Evolutionary conservation across 495 filamentous ascomycete genomes (phyloP), one percentile per base, ranked within the genome.

Genomic region (Penicillium angulare): DNA sequence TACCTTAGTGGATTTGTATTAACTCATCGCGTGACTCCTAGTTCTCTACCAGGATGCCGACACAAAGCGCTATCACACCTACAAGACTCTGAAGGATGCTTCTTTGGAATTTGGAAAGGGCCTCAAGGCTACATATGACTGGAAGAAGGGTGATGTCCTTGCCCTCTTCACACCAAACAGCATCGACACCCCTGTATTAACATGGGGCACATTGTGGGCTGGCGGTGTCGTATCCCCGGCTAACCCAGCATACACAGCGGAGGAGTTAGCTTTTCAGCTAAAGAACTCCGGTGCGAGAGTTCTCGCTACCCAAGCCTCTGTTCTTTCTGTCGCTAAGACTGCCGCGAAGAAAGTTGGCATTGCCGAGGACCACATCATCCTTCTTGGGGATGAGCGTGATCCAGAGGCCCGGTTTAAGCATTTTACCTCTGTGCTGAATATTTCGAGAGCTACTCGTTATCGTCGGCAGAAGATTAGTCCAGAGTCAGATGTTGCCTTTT

Each of bases 191-290:
- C 78, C 86, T 16, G 70, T 76, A 3, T 66, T 93, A 40, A 88
- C 76, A 64, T 92, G 88, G 78, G 92, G 91, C 18, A 73, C 80
- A 8, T 83, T 86, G 56, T 97, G 89, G 87, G 87, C 91, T 0
- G 92, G 91, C 38, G 92, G 89, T 16, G 73, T 86, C 41, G 63
- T 89, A 15, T 89, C 86, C 2, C 88, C 93, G 0, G 90, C 90
- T 9, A 97, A 97, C 64, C 92, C 93, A 18, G 80, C 81, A 2
- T 97, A 97, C 69, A 95, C 86, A 1, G 80, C 76, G 18, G 84
- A 95, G 6, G 92, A 97, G 64, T 78, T 97, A 12, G 86, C 87
- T 15, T 95, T 88, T 64, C 93, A 97, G 67, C 79, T 97, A 51
- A 83, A 86, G 57, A 86, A 95, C 66, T 85, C 88, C 0, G 78